phyloP scores from a whole-genome alignment of 441 rosid genomes.

The Brassica hybrid region DNA sequence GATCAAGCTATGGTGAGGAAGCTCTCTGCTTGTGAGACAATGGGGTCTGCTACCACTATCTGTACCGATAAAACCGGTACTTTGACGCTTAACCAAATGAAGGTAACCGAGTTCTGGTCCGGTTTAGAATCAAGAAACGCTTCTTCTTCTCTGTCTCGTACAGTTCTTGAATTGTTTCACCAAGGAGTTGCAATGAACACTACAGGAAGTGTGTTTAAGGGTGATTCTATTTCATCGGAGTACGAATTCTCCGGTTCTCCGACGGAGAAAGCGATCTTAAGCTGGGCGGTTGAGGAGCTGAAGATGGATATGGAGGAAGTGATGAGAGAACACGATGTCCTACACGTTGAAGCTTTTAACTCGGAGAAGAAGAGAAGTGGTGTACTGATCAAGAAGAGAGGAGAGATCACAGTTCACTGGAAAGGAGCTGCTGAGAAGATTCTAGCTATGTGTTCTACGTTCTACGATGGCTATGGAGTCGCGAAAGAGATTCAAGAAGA shows the following conservation, averaged over 20 bases:
- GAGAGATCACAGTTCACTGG: constrained; percentile 47
- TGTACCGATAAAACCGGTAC: constrained; percentile 68
- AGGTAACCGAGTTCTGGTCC: constrained; percentile 56
- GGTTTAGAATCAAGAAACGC: constrained; percentile 38
- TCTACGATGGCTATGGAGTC: constrained; percentile 54
- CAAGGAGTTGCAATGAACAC: constrained; percentile 72
- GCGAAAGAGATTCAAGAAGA: constrained; percentile 35
- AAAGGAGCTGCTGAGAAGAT: constrained; percentile 73
- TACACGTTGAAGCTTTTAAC: constrained; percentile 63
- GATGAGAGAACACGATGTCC: constrained; percentile 39
- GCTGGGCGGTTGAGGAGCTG: constrained; percentile 61
- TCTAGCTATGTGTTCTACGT: constrained; percentile 60
- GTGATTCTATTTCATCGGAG: constrained; percentile 4
- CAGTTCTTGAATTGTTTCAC: constrained; percentile 48
- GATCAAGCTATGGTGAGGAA: constrained; percentile 67
- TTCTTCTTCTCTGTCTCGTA: constrained; percentile 26
- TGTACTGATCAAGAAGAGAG: constrained; percentile 40
- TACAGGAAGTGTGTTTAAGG: constrained; percentile 56
- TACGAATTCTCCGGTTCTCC: constrained; percentile 58
- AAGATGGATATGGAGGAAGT: constrained; percentile 57
- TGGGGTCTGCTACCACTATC: constrained; percentile 59
- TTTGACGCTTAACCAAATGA: constrained; percentile 57
- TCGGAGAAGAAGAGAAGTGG: constrained; percentile 63
- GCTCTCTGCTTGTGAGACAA: constrained; percentile 60
- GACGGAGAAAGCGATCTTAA: constrained; percentile 61